phyloP scores from a whole-genome alignment of 164 flowering plant genomes.

The Litsea cubeba region DNA sequence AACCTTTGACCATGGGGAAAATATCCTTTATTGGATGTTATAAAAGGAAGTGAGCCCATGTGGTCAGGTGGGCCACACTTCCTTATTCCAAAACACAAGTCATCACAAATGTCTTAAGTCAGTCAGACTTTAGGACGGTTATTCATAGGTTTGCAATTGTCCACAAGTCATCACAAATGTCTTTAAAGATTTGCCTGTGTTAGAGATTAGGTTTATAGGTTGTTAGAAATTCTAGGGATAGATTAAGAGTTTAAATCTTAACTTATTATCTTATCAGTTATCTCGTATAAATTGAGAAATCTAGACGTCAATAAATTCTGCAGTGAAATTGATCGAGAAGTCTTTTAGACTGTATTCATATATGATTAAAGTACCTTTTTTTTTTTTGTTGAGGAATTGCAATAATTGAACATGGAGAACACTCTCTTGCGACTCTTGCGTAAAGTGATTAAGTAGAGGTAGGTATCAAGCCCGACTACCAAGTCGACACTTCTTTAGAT shows the following conservation, averaged over 20 bases:
- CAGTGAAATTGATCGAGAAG: too few species aligned
- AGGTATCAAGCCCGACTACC: background rate
- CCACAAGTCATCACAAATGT: background rate
- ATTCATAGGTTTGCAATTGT: background rate
- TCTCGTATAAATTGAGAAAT: too few species aligned
- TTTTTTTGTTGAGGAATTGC: background rate
- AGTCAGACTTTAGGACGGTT: background rate
- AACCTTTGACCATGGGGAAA: too few species aligned
- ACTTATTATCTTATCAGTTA: too few species aligned
- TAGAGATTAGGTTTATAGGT: too few species aligned
- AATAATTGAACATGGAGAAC: background rate
- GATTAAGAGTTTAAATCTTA: too few species aligned
- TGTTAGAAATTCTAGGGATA: too few species aligned
- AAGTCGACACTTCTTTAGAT: conserved; percentile 2
- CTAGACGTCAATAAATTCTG: too few species aligned
- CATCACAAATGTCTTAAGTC: background rate
- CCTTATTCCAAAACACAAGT: too few species aligned
- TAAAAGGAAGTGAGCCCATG: too few species aligned
- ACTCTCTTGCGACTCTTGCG: conserved; percentile 4
- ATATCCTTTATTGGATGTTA: too few species aligned
- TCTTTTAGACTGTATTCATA: background rate
- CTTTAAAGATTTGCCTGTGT: background rate
- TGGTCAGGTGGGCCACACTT: too few species aligned
- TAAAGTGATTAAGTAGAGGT: conserved; percentile 6
- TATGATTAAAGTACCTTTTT: background rate